phyloP scores from a whole-genome alignment of 2,329 filamentous ascomycete species.

The Trichoderma sp. region DNA sequence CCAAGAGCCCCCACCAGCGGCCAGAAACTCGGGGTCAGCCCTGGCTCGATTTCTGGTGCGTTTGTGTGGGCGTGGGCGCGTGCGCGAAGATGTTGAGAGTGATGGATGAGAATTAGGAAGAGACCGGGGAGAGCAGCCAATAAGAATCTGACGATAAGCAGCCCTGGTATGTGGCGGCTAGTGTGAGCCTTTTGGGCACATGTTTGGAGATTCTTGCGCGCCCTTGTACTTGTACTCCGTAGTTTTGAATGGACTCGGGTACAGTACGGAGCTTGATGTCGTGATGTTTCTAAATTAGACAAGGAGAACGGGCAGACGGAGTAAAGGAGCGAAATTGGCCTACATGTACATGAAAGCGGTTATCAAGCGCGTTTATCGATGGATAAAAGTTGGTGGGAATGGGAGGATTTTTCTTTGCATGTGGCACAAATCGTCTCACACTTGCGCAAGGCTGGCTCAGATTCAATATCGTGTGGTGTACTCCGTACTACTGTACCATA shows the following conservation, averaged over 20 bases:
- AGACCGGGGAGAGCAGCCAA: constrained; percentile 2
- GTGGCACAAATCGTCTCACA: neutral
- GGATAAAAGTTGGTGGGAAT: neutral
- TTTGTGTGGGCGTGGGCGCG: constrained; percentile 2
- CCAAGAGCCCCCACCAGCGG: constrained; percentile 15
- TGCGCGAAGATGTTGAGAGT: neutral
- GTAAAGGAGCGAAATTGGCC: neutral
- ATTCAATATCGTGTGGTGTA: neutral
- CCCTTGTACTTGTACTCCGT: constrained; percentile 2
- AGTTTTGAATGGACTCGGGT: neutral
- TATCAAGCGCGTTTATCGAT: neutral
- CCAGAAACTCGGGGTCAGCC: constrained; percentile 11
- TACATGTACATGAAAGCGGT: neutral
- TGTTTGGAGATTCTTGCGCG: neutral
- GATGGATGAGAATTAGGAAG: constrained; percentile 3
- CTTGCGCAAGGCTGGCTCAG: neutral
- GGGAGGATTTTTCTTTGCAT: constrained; percentile 7
- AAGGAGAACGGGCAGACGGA: neutral
- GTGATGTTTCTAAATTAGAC: neutral
- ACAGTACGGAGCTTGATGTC: neutral
- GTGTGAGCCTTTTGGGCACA: constrained; percentile 5
- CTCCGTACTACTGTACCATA: neutral
- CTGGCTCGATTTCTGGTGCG: neutral
- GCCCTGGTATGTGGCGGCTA: constrained; percentile 16
- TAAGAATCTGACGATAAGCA: constrained; percentile 14